Evolutionary conservation across 2,329 filamentous ascomycete genomes (phyloP).

Genomic region (Neopestalotiopsis rosae): DNA sequence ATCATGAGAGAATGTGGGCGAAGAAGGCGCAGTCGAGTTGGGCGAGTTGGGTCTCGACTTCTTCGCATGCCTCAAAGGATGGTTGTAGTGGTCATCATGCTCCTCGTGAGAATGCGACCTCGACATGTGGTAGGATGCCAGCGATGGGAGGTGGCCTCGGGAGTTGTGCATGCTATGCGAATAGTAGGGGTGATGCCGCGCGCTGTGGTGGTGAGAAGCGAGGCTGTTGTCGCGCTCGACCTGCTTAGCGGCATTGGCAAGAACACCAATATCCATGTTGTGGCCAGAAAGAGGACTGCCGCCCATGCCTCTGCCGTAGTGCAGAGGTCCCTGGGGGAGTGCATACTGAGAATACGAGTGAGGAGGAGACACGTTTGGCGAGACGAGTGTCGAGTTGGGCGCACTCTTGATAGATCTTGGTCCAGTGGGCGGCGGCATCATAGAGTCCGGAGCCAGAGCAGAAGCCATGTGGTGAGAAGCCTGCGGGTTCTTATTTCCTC

Average conservation of each 20-base stretch:
- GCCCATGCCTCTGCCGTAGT: conserved; percentile 50
- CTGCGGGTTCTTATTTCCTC: conserved; percentile 80
- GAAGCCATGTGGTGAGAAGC: conserved; percentile 49
- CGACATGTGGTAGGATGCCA: conserved; percentile 93
- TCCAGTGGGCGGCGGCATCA: conserved; percentile 76
- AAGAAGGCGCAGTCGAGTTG: conserved; percentile 93
- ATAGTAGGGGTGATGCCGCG: conserved; percentile 61
- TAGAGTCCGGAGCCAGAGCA: conserved; percentile 60
- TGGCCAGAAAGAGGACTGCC: conserved; percentile 44
- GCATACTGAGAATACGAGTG: conserved; percentile 82
- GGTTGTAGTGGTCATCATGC: conserved; percentile 77
- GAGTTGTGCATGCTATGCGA: conserved; percentile 52
- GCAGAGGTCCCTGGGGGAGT: conserved; percentile 49
- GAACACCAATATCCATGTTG: conserved; percentile 61
- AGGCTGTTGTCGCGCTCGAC: conserved; percentile 62
- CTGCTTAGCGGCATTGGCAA: conserved; percentile 66
- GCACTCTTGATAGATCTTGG: conserved; percentile 87
- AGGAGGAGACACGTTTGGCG: conserved; percentile 95
- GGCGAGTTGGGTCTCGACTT: conserved; percentile 91
- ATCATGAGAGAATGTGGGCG: conserved; percentile 94
- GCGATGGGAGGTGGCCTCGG: conserved; percentile 72
- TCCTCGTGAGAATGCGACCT: conserved; percentile 84
- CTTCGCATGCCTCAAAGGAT: conserved; percentile 75
- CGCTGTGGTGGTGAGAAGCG: conserved; percentile 44
- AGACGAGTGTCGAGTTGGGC: conserved; percentile 82